Conservation (phyloP, 1,139 yeast genomes). For the Kodamaea plutei region DNA sequence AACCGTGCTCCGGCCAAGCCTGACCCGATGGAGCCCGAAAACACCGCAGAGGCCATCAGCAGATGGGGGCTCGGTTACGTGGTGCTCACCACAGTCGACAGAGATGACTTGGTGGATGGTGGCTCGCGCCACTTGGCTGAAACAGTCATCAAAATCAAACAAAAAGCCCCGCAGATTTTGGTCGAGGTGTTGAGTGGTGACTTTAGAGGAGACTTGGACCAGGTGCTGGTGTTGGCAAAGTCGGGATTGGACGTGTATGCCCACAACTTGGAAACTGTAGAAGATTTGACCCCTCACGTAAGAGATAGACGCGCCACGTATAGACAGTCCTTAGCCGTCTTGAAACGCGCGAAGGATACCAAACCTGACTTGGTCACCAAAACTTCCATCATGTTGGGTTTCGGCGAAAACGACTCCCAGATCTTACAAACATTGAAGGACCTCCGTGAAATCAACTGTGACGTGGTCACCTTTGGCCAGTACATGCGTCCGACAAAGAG, state of each 20-base stretch:
- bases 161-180: conserved; percentile 83
- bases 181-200: conserved; percentile 96
- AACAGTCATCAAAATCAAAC: conserved; percentile 79
- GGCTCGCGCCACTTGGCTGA: conserved; percentile 89
- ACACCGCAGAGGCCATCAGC: conserved; percentile 94
- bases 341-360: conserved; percentile 73
- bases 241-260: conserved; percentile 96
- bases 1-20: conserved; percentile 81
- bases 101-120: conserved; percentile 93
- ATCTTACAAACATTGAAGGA: conserved; percentile 69
- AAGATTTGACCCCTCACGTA: conserved; percentile 88
- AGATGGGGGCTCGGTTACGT: conserved; percentile 99
- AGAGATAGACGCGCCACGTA: conserved; percentile 97
- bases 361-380: conserved; percentile 80
- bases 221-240: conserved; percentile 74
- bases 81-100: conserved; percentile 93
- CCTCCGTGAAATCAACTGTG: conserved; percentile 73
- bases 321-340: conserved; percentile 77
- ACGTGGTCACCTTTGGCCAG: conserved; percentile 97
- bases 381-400: conserved; percentile 93
- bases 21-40: conserved; percentile 95
- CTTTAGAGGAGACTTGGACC: conserved; percentile 81
- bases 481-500: conserved; percentile 99
- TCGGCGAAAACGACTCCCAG: conserved; percentile 95
- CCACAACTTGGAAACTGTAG: conserved; percentile 95